A percentile compares a stretch with the other conserved stretches of the same genome.
These are phyloP conservation scores for Stephanodiscus minutulus DNA, from an alignment of 108 stramenopile genomes.

Conservation along the genomic window DNA sequence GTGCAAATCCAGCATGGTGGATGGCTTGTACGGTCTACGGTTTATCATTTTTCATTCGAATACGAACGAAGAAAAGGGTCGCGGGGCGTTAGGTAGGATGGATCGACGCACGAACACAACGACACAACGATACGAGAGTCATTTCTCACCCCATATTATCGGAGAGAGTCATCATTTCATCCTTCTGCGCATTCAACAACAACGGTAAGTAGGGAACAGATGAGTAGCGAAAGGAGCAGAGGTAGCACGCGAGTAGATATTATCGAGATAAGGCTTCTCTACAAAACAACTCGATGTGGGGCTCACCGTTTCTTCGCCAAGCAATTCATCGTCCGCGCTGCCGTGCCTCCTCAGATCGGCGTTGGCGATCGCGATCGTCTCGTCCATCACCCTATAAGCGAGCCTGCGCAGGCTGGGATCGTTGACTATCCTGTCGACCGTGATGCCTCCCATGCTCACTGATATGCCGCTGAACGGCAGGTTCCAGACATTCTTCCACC, in stretches of 20 bases:
- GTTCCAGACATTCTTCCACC: slow-evolving; percentile 89
- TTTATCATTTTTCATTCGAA: neutral
- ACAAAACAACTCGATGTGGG: neutral
- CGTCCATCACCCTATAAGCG: slow-evolving; percentile 74
- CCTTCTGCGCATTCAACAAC: slow-evolving; percentile 35
- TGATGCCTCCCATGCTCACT: slow-evolving; percentile 88
- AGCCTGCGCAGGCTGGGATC: slow-evolving; percentile 74
- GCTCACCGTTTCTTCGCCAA: slow-evolving; percentile 36
- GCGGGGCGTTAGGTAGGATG: neutral
- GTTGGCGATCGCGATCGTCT: slow-evolving; percentile 81
- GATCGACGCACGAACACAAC: neutral
- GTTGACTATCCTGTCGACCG: slow-evolving; percentile 76
- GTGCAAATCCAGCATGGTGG: slow-evolving; percentile 79
- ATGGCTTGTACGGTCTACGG: slow-evolving; percentile 68
- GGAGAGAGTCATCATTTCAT: slow-evolving; percentile 72
- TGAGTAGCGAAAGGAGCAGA: neutral
- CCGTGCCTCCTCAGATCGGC: slow-evolving; percentile 66
- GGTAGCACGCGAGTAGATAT: neutral
- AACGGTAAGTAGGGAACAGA: neutral
- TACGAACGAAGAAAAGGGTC: neutral
- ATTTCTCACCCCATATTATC: slow-evolving; percentile 66
- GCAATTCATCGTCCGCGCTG: slow-evolving; percentile 17
- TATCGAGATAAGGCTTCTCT: neutral
- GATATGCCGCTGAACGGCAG: slow-evolving; percentile 86
- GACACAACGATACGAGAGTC: neutral